Evolutionary conservation across 352 stramenopile genomes (phyloP).

Genomic region (Phytophthora crassamura): DNA sequence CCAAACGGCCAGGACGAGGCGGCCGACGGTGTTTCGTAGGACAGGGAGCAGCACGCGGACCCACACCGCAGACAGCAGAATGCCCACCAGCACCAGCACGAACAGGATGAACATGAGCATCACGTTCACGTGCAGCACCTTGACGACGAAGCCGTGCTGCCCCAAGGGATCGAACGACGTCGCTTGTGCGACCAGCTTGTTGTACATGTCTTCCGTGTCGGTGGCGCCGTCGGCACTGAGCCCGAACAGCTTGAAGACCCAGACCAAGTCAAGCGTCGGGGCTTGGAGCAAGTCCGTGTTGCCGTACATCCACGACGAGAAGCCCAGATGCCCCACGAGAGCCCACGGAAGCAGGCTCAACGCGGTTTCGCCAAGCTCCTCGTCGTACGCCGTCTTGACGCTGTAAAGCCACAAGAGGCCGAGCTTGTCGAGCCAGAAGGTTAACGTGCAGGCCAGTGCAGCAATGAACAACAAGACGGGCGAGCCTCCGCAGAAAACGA

Average conservation of each 20-base stretch:
- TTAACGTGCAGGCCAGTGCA: slow-evolving; percentile 58
- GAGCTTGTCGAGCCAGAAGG: slow-evolving; percentile 87
- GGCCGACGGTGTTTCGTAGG: slow-evolving; percentile 46
- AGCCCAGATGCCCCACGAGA: slow-evolving; percentile 69
- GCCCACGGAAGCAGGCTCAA: slow-evolving; percentile 73
- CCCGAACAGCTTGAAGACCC: slow-evolving; percentile 47
- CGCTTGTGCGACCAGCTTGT: slow-evolving; percentile 47
- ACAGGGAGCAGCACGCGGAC: slow-evolving; percentile 58
- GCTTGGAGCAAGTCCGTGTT: slow-evolving; percentile 74
- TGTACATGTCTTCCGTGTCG: slow-evolving; percentile 49
- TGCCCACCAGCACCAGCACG: slow-evolving; percentile 47
- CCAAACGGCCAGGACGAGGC: slow-evolving; percentile 46
- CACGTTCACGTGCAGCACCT: slow-evolving; percentile 74
- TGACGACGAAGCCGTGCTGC: slow-evolving; percentile 66
- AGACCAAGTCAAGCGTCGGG: slow-evolving; percentile 50
- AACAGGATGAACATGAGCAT: slow-evolving; percentile 82
- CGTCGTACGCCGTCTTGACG: slow-evolving; percentile 83
- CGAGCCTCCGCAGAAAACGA: slow-evolving; percentile 83
- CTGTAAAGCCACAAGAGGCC: slow-evolving; percentile 78
- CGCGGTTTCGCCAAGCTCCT: slow-evolving; percentile 70
- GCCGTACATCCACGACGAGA: slow-evolving; percentile 88
- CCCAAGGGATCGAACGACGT: slow-evolving; percentile 57
- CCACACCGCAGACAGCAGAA: slow-evolving; percentile 71
- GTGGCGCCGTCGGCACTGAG: slow-evolving; percentile 38
- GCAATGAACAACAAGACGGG: slow-evolving; percentile 84